Evolutionary conservation across 352 stramenopile species (phyloP), one percentile per base, ranked within the genome.

Genomic region (Phytophthora uliginosa): DNA sequence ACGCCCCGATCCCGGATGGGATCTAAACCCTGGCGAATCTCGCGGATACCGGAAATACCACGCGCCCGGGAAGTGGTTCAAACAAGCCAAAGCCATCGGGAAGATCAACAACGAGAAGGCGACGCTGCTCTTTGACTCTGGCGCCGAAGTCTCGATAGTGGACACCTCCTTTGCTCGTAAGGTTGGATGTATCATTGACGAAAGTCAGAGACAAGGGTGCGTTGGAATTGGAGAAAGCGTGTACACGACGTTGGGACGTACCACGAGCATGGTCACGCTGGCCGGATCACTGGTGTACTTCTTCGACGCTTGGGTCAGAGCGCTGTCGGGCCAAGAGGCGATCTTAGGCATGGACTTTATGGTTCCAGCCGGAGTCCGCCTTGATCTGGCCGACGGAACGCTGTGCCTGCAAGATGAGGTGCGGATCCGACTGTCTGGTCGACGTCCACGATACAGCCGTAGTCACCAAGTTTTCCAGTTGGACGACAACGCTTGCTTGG

Each of bases 321-420:
- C 62, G 26, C 22, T 71, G 34, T 22, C 54, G 1, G 70, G 70
- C 4, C 55, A 69, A 15, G 24, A 77, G 2, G 45, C 24, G 7
- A 69, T 73, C 15, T 40, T 71, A 1, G 59, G 53, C 2, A 73
- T 77, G 64, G 52, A 73, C 47, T 73, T 73, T 26, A 73, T 73
- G 59, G 52, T 67, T 2, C 61, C 64, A 2, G 54, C 51, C 0
- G 63, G 59, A 15, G 45, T 67, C 31, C 31, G 31, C 31, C 31
- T 34, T 34, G 61, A 73, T 42, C 34, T 60, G 15, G 56, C 51
- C 0, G 55, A 78, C 13, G 65, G 56, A 4, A 58, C 66, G 5
- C 33, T 71, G 1, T 59, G 24, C 34, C 6, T 72, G 2, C 65
- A 65, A 0, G 62, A 78, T 45, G 66, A 78, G 22, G 62, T 74